Conservation (phyloP, 2,329 filamentous ascomycete genomes). For the Penicillium sp. region DNA sequence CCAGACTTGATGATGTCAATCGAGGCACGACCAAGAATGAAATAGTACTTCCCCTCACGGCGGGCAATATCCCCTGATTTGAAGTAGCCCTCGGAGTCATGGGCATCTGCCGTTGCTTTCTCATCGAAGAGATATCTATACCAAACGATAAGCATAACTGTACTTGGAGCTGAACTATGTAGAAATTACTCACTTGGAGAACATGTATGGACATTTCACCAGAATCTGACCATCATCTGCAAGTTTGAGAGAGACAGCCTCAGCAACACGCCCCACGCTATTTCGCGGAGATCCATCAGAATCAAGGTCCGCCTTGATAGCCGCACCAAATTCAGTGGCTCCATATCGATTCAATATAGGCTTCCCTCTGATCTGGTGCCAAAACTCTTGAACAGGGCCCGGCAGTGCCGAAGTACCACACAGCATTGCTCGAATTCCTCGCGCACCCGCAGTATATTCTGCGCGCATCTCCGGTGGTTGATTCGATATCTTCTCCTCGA, state of each 20-base stretch:
- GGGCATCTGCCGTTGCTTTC: constrained; percentile 46
- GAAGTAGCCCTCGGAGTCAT: constrained; percentile 49
- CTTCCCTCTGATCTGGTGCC: constrained; percentile 32
- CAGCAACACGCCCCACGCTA: constrained; percentile 38
- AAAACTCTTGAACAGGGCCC: constrained; percentile 54
- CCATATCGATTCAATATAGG: constrained; percentile 49
- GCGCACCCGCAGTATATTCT: constrained; percentile 45
- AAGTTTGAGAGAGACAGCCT: constrained; percentile 45
- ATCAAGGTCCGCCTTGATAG: constrained; percentile 46
- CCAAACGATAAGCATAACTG: no score
- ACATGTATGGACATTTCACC: constrained; percentile 41
- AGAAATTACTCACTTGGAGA: constrained; percentile 32
- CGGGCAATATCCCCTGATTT: constrained; percentile 47
- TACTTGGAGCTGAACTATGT: no score
- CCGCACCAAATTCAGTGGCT: constrained; percentile 47
- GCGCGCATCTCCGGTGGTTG: constrained; percentile 20
- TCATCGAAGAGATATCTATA: constrained; percentile 39
- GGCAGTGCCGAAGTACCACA: constrained; percentile 52
- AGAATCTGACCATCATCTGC: constrained; percentile 54
- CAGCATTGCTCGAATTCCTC: constrained; percentile 24
- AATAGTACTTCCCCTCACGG: constrained; percentile 46
- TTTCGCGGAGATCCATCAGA: constrained; percentile 18
- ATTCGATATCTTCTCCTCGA: constrained; percentile 36
- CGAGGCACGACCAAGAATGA: constrained; percentile 55
- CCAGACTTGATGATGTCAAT: constrained; percentile 59